These are phyloP conservation scores for Ensete glaucum DNA, from an alignment of 176 grass and related monocot species.

Conservation along the genomic window DNA sequence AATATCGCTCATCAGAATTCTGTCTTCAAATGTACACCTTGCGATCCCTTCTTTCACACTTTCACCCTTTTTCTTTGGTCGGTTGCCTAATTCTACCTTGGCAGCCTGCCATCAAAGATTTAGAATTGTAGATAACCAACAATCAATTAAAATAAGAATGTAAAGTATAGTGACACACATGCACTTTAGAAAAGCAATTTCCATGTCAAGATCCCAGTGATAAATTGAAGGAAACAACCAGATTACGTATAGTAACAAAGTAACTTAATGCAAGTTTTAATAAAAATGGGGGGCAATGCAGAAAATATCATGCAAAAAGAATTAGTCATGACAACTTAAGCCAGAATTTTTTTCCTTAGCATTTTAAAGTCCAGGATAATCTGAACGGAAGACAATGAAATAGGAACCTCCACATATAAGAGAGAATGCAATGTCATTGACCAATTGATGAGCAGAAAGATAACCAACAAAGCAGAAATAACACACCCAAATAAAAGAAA, in stretches of 20 bases:
- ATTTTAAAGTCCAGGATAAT: not conserved
- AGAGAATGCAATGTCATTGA: not conserved
- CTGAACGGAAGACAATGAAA: not conserved
- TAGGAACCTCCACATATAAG: not conserved
- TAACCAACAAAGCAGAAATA: not conserved
- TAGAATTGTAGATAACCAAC: not conserved
- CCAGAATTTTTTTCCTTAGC: not conserved
- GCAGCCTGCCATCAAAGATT: conserved; percentile 47
- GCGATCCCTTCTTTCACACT: conserved; percentile 66
- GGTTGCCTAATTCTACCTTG: conserved; percentile 55
- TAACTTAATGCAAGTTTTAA: not conserved
- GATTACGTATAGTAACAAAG: not conserved
- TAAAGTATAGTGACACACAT: not conserved
- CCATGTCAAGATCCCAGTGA: not conserved
- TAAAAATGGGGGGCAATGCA: not conserved
- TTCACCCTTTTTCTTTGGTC: conserved; percentile 56
- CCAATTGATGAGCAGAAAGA: not conserved
- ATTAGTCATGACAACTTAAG: not conserved
- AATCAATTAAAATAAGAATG: not conserved
- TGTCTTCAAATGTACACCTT: conserved; percentile 96
- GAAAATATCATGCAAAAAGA: too few species aligned
- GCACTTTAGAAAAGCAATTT: not conserved
- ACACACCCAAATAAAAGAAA: not conserved
- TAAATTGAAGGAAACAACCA: too few species aligned
- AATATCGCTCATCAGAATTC: conserved; percentile 97